These are phyloP conservation scores for Fusarium acutatum DNA, from an alignment of 2,329 filamentous ascomycete species.

Conservation along the genomic window DNA sequence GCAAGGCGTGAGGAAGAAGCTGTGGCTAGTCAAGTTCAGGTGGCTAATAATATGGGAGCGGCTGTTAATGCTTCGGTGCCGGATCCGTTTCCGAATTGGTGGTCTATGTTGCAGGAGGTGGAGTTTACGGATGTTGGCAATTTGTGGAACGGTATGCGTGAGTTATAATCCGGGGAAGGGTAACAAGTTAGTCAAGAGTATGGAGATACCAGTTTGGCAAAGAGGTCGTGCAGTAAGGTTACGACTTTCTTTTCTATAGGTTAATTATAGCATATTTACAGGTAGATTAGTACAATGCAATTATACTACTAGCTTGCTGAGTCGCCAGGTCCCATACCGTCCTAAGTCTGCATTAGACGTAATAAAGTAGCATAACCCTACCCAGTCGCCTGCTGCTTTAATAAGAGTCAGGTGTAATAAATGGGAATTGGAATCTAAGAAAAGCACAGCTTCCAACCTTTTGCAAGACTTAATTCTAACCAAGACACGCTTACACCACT, in stretches of 20 bases:
- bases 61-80: slow-evolving; percentile 1
- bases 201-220: not conserved
- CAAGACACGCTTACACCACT: too few species aligned
- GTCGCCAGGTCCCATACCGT: too few species aligned
- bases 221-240: not conserved
- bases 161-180: not conserved
- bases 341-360: too few species aligned
- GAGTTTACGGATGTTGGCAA: slow-evolving; percentile 31
- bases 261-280: too few species aligned
- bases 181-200: not conserved
- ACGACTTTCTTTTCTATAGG: not conserved
- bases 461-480: too few species aligned
- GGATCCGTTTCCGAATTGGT: slow-evolving; percentile 38
- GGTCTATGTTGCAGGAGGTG: slow-evolving; percentile 39
- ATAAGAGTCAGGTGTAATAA: too few species aligned
- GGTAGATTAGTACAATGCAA: too few species aligned
- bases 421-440: too few species aligned
- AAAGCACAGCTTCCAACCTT: too few species aligned
- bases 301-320: too few species aligned
- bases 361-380: too few species aligned
- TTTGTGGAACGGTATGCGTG: slow-evolving; percentile 13
- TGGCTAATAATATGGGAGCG: not conserved
- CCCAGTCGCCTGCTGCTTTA: too few species aligned
- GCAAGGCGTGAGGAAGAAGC: not conserved
- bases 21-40: not conserved